Percentiles rank a stretch among this genome's conserved stretches.
Conservation (phyloP, 805 yeast genomes). For the Sugiyamaella smithiae region DNA sequence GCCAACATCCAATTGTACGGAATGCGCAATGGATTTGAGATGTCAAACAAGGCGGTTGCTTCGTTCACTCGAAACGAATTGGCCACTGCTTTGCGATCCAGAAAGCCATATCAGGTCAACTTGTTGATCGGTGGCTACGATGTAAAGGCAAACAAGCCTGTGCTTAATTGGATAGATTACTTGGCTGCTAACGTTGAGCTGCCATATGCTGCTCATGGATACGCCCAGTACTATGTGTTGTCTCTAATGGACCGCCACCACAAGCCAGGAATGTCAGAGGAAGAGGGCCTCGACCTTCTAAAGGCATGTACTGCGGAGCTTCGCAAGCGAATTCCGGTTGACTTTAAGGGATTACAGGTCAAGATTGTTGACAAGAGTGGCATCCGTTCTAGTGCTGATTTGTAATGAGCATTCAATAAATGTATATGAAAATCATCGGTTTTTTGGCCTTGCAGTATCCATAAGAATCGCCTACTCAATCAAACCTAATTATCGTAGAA, state of each 20-base stretch:
- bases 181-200: slow-evolving; percentile 86
- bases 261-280: slow-evolving; percentile 66
- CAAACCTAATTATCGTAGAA: too few relatives aligned
- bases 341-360: slow-evolving; percentile 80
- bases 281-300: slow-evolving; percentile 76
- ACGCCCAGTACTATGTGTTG: slow-evolving; percentile 93
- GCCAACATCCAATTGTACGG: slow-evolving; percentile 87
- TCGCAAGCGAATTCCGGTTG: slow-evolving; percentile 82
- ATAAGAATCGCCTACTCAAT: too few relatives aligned
- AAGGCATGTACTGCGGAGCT: slow-evolving; percentile 74
- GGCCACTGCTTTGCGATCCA: slow-evolving; percentile 84
- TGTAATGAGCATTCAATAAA: too few relatives aligned
- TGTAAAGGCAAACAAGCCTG: slow-evolving; percentile 53
- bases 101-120: slow-evolving; percentile 94
- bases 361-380: slow-evolving; percentile 67
- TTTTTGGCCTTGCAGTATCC: too few relatives aligned
- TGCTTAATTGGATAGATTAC: slow-evolving; percentile 87
- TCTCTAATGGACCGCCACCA: slow-evolving; percentile 90
- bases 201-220: slow-evolving; percentile 98
- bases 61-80: slow-evolving; percentile 83
- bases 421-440: too few relatives aligned
- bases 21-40: slow-evolving; percentile 78
- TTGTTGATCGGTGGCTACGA: slow-evolving; percentile 86
- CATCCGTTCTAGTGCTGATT: slow-evolving; percentile 28
- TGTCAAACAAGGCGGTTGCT: slow-evolving; percentile 83